Base-by-base conservation (phyloP, 2,329 filamentous ascomycete species). In the Fusarium verticillioides region DNA sequence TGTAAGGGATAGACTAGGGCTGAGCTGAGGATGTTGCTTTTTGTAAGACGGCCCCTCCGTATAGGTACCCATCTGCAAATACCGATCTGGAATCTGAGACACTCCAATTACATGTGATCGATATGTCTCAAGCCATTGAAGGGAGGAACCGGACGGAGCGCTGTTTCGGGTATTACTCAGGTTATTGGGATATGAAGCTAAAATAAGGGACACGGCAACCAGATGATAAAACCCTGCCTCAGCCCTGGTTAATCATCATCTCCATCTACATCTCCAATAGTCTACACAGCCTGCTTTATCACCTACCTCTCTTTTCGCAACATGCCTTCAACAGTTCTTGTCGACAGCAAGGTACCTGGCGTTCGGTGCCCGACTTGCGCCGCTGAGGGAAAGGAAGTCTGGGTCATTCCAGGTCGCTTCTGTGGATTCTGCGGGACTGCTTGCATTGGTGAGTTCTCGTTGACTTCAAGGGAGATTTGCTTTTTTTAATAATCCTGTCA, bases 11-110 rank as follows among this genome's bases (percentile, higher is more conserved):
- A 9, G 19, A 28, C 12, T 4, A 18, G 19, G 12, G 36, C 26
- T 30, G 23, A 54, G 36, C 50, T 30, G 26, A 40, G 30, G 26
- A 40, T 54, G 7, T 54, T 54, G 50, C 50, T 54, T 54, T 54
- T 54, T 40, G 26, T 54, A 39, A 40, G 50, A 40, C 23, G 13
- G 19, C 34, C 34, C 10, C 34, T 52, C n/a, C 30, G n/a, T 52
- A 9, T 49, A 5, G 11, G n/a, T 21, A 23, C 2, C 3, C 13
- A 39, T 11, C 49, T 36, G 32, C 32, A 54, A 42, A 54, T 54
- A 28, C 23, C 10, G 4, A n/a, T n/a, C 34, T 40, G 28, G 34
- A 40, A 40, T 18, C 15, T 18, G 50, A 54, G 36, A 54, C 50
- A 40, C 9, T 10, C 3, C 5, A 6, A 12, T 7, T 6, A 9